Conservation (phyloP, 169 alveolate species). For the Eimeria tenella region DNA sequence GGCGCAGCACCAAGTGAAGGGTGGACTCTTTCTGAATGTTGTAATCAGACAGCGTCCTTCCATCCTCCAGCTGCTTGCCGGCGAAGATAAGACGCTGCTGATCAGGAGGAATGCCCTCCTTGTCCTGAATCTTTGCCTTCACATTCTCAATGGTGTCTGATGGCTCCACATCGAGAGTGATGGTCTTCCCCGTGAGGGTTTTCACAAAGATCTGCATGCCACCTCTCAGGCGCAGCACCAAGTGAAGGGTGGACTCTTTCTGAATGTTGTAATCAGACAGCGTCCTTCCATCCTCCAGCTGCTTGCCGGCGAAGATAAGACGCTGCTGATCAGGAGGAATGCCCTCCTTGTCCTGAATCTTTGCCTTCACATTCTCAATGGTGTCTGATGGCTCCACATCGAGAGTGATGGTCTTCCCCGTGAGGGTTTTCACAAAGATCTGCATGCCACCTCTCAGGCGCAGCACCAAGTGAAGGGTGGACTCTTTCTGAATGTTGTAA, state of each 20-base stretch:
- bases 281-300: conserved; percentile 98
- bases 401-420: conserved; percentile 97
- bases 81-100: conserved; percentile 99
- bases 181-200: conserved; percentile 97
- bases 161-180: conserved; percentile 97
- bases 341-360: conserved; percentile 86
- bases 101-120: conserved; percentile 97
- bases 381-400: conserved; percentile 98
- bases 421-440: conserved; percentile 97
- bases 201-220: conserved; percentile 96
- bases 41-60: conserved; percentile 98
- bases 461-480: conserved; percentile 81
- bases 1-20: conserved; percentile 89
- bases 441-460: conserved; percentile 87
- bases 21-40: conserved; percentile 96
- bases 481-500: conserved; percentile 98
- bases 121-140: conserved; percentile 85
- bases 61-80: conserved; percentile 99
- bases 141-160: conserved; percentile 98
- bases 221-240: conserved; percentile 72
- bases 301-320: conserved; percentile 99
- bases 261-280: conserved; percentile 98
- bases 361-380: conserved; percentile 95
- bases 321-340: conserved; percentile 99
- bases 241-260: conserved; percentile 89